Base-by-base conservation (phyloP, 768 basidiomycete genomes). In the Leccinum subgranulosum region DNA sequence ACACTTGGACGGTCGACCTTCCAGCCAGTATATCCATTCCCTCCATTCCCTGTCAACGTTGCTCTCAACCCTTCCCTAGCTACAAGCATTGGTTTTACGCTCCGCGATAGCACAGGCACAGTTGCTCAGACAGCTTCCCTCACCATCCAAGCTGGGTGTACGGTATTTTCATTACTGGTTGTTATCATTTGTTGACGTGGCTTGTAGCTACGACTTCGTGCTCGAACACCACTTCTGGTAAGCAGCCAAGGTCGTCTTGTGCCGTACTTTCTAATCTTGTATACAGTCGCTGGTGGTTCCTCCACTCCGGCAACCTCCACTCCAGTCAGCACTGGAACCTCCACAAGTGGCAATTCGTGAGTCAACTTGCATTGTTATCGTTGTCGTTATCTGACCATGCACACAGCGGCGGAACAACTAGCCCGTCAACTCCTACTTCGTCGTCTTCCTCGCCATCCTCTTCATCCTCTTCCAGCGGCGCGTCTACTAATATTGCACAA, bases 21-120 rank as follows among this genome's bases (percentile, higher is more conserved):
- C 49, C 78, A 2, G 60, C 74, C 14, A 76, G 87, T 83, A 47
- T 5, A 49, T 45, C n/a, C n/a, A 7, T 25, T 15, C 17, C 9
- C 3, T 53, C 2, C 1, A n/a, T 48, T 34, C 21, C 4, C 21
- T 4, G 7, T 46, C 4, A n/a, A 34, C 14, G 25, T 10, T 8
- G 4, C 14, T 21, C 28, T 45, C 6, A 23, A 55, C 23, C 5
- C 10, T 25, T 7, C 4, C 4, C 6, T 31, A 84, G 86, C 76
- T n/a, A 80, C 79, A 4, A 68, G 62, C 41, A 69, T 92, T 55
- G 85, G 82, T 52, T 68, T 92, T 28, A 77, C 74, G 12, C 58
- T 94, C 60, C 81, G 80, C 67, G 92, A 94, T 65, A 69, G 56
- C 55, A 81, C 74, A 31, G 92, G 92, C 64, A 0, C 21, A 0